phyloP scores from a whole-genome alignment of 2,329 filamentous ascomycete species.

The Fusarium nodosum region DNA sequence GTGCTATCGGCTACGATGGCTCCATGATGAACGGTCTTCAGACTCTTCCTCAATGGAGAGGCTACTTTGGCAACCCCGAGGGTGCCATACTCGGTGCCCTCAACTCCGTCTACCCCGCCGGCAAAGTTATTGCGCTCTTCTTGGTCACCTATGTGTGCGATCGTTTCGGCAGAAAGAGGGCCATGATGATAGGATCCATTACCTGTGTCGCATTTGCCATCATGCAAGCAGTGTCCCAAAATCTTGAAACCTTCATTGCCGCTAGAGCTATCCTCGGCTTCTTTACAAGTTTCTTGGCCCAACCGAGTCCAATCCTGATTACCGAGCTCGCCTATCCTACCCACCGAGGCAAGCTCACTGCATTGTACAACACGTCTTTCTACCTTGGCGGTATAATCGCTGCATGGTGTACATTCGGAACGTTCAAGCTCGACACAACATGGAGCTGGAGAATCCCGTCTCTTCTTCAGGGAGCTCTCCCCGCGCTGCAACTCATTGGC shows the following conservation, averaged over 20 bases:
- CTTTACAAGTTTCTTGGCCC: conserved; percentile 50
- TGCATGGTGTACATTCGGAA: conserved; percentile 50
- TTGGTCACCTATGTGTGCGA: conserved; percentile 57
- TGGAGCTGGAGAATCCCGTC: conserved; percentile 51
- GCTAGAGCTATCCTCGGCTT: conserved; percentile 53
- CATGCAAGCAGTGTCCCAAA: conserved; percentile 52
- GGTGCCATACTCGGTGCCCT: conserved; percentile 56
- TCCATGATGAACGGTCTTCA: conserved; percentile 63
- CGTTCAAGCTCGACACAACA: conserved; percentile 40
- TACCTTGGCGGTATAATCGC: conserved; percentile 51
- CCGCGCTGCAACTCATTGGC: conserved; percentile 43
- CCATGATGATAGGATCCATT: conserved; percentile 55
- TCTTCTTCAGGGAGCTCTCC: conserved; percentile 44
- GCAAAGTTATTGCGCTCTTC: conserved; percentile 56
- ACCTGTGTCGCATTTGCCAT: conserved; percentile 50
- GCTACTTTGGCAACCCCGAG: conserved; percentile 56
- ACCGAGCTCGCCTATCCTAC: conserved; percentile 54
- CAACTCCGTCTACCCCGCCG: conserved; percentile 56
- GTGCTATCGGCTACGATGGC: conserved; percentile 62
- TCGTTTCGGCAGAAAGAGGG: conserved; percentile 57
- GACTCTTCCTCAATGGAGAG: conserved; percentile 57
- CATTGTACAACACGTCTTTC: conserved; percentile 54
- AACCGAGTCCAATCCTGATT: conserved; percentile 53
- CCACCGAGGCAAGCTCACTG: conserved; percentile 53
- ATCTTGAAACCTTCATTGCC: conserved; percentile 50